These are phyloP conservation scores for Bisporella sp. DNA, from an alignment of 2,329 filamentous ascomycete genomes.

Conservation along the genomic window DNA sequence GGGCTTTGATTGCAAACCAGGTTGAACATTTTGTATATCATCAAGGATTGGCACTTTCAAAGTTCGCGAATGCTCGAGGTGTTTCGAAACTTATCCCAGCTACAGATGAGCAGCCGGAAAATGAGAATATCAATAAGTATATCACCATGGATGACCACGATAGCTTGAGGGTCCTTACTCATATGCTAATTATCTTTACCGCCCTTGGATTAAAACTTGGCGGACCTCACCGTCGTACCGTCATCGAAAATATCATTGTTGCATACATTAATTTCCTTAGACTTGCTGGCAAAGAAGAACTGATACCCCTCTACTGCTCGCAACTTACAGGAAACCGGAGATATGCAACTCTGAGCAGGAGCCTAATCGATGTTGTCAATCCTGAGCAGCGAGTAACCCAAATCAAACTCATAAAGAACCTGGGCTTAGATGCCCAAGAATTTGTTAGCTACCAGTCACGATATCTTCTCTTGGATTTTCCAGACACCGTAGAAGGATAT, in stretches of 20 bases:
- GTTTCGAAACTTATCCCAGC: constrained; percentile 38
- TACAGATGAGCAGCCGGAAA: constrained; percentile 28
- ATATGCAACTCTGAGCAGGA: constrained; percentile 66
- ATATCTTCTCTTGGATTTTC: constrained; percentile 44
- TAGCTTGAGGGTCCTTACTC: constrained; percentile 60
- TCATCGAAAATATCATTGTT: constrained; percentile 64
- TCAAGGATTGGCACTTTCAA: constrained; percentile 47
- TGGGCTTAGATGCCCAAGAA: constrained; percentile 63
- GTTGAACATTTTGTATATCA: constrained; percentile 50
- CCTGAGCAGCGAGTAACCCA: constrained; percentile 57
- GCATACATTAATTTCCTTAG: constrained; percentile 78
- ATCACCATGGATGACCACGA: constrained; percentile 52
- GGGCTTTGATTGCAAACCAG: constrained; percentile 62
- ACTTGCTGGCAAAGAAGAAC: constrained; percentile 62
- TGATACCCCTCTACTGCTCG: constrained; percentile 84
- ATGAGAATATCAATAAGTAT: constrained; percentile 38
- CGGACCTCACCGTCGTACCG: constrained; percentile 29
- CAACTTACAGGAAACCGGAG: constrained; percentile 59
- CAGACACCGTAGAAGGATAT: constrained; percentile 29
- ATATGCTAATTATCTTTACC: constrained; percentile 64
- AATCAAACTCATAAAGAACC: constrained; percentile 67
- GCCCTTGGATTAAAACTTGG: constrained; percentile 44
- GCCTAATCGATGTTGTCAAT: constrained; percentile 68
- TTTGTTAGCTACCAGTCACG: constrained; percentile 66
- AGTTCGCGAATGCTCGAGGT: constrained; percentile 36